These are phyloP conservation scores for Cryptococcus sp. DNA, from an alignment of 1,284 basidiomycete species.

Conservation along the genomic window DNA sequence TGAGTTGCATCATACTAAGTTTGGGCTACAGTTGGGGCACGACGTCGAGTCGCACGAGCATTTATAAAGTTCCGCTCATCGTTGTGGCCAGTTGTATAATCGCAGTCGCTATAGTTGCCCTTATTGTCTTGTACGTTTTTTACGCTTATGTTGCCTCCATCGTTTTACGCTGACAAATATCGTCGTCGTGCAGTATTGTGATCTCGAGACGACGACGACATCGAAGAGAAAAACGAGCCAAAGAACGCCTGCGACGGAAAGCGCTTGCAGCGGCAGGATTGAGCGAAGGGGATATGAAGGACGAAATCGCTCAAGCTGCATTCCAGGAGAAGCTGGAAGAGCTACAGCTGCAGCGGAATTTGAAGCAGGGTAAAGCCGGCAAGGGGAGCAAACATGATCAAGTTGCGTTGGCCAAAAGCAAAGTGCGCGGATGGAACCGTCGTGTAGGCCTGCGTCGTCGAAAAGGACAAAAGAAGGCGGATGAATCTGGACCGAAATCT, in stretches of 20 bases:
- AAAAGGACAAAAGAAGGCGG: constrained; percentile 12
- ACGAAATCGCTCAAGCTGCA: constrained; percentile 18
- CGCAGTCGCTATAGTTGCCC: constrained; percentile 42
- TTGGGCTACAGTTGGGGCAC: constrained; percentile 38
- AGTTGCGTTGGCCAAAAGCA: constrained; percentile 27
- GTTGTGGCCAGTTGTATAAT: constrained; percentile 47
- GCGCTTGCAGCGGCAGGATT: constrained; percentile 44
- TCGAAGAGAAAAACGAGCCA: constrained; percentile 39
- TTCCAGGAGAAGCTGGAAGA: constrained; percentile 40
- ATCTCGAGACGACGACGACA: constrained; percentile 42
- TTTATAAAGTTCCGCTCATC: constrained; percentile 51
- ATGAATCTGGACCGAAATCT: neutral
- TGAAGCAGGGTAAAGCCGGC: constrained; percentile 28
- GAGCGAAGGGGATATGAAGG: constrained; percentile 33
- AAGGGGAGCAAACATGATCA: constrained; percentile 6
- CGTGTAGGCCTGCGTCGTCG: constrained; percentile 22
- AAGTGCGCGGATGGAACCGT: constrained; percentile 41
- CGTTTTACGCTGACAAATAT: constrained; percentile 2
- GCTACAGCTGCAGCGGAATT: constrained; percentile 34
- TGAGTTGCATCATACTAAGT: neutral
- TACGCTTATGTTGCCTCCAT: neutral
- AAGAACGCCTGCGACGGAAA: constrained; percentile 41
- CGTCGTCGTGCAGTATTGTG: constrained; percentile 31
- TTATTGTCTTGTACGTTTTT: constrained; percentile 41
- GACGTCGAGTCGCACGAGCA: constrained; percentile 34